These are phyloP conservation scores for Fusarium nygamai DNA, from an alignment of 2,329 filamentous ascomycete genomes.

Conservation along the genomic window DNA sequence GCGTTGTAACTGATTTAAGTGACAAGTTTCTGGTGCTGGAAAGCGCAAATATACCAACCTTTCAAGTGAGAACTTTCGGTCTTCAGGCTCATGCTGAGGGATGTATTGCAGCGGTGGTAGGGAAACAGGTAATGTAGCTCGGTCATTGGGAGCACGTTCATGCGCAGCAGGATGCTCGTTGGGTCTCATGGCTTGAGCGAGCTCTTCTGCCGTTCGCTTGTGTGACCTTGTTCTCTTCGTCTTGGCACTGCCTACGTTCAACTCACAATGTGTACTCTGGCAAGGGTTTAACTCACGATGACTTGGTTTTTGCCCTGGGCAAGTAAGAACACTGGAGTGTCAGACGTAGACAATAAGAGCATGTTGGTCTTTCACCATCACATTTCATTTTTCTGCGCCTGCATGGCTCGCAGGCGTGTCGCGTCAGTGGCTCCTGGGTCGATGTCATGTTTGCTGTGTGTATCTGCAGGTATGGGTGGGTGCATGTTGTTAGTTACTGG, in stretches of 20 bases:
- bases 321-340: accelerated
- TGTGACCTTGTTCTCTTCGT: not conserved
- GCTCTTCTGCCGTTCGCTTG: accelerated
- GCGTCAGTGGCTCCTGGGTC: not conserved
- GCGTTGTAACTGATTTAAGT: accelerated
- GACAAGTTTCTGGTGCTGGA: accelerated
- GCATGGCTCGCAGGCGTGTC: not conserved
- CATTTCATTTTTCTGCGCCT: not conserved
- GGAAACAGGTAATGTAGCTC: no score
- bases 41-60: not conserved
- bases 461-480: not conserved
- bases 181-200: not conserved
- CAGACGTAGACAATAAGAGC: not conserved
- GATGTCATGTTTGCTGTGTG: not conserved
- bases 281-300: accelerated
- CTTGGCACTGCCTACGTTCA: not conserved
- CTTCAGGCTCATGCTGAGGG: not conserved
- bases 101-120: not conserved
- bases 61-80: not conserved
- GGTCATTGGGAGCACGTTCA: not conserved
- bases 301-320: not conserved
- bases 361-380: not conserved
- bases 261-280: accelerated
- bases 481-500: not conserved
- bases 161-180: not conserved